These are phyloP conservation scores for Casuarina glauca DNA, from an alignment of 306 rosid genomes.

Conservation along the genomic window DNA sequence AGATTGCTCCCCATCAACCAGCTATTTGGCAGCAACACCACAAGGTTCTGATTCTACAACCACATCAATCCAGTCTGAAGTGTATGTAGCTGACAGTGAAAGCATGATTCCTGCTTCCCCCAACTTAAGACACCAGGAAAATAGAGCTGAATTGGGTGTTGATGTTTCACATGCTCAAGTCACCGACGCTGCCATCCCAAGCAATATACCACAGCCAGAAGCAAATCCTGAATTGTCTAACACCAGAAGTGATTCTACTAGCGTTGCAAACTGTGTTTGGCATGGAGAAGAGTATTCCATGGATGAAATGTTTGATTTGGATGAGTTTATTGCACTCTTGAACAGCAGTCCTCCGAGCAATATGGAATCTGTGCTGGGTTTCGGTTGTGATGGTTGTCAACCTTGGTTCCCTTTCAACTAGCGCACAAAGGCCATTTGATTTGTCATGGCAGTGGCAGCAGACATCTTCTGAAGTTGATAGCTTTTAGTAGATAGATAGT, in stretches of 20 bases:
- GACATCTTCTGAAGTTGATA: slow-evolving; percentile 34
- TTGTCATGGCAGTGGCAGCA: slow-evolving; percentile 46
- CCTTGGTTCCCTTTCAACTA: slow-evolving; percentile 19
- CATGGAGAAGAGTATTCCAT: slow-evolving; percentile 29
- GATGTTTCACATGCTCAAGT: not conserved
- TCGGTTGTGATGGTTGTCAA: slow-evolving; percentile 19
- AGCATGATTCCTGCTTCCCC: not conserved
- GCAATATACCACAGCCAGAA: slow-evolving; percentile 32
- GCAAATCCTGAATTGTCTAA: slow-evolving; percentile 33
- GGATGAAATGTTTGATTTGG: slow-evolving; percentile 69
- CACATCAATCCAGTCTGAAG: slow-evolving; percentile 54
- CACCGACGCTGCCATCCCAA: slow-evolving; percentile 30
- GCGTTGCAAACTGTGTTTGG: not conserved
- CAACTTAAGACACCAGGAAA: slow-evolving; percentile 6
- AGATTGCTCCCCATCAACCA: slow-evolving; percentile 41
- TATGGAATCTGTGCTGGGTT: slow-evolving; percentile 28
- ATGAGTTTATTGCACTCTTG: slow-evolving; percentile 49
- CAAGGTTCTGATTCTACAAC: slow-evolving; percentile 44
- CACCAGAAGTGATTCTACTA: not conserved
- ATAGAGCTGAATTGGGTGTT: slow-evolving; percentile 25
- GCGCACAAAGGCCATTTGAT: slow-evolving; percentile 48
- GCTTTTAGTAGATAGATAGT: slow-evolving; percentile 39
- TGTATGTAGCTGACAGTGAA: slow-evolving; percentile 46
- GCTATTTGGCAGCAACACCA: slow-evolving; percentile 40
- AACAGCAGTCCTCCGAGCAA: slow-evolving; percentile 33